These are phyloP conservation scores for Ramalina peruviana DNA, from an alignment of 495 filamentous ascomycete genomes.

Conservation along the genomic window DNA sequence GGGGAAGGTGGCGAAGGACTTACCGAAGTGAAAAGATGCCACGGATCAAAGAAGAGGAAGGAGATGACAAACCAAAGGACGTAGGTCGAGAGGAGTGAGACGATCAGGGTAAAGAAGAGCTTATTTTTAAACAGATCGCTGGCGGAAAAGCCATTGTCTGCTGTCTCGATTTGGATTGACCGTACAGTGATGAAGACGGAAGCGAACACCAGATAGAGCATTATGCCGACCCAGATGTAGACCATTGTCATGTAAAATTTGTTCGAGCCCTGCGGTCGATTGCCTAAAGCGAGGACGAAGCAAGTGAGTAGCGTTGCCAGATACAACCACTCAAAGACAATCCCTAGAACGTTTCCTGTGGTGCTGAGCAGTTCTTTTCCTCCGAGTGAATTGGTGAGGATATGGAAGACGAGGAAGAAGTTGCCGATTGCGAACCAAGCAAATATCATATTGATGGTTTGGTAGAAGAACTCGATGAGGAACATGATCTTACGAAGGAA, in stretches of 20 bases:
- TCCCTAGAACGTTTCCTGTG: conserved; percentile 62
- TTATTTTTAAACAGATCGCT: conserved; percentile 67
- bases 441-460: conserved; percentile 92
- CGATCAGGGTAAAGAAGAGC: conserved; percentile 84
- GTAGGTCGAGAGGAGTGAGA: conserved; percentile 85
- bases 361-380: conserved; percentile 51
- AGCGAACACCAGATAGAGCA: conserved; percentile 89
- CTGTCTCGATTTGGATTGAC: conserved; percentile 58
- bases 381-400: conserved; percentile 76
- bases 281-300: conserved; percentile 90
- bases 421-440: conserved; percentile 99
- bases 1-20: conserved; percentile 11
- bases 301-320: conserved; percentile 82
- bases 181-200: conserved; percentile 88
- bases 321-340: conserved; percentile 95
- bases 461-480: conserved; percentile 83
- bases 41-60: conserved; percentile 93
- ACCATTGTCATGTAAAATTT: conserved; percentile 94
- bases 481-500: conserved; percentile 79
- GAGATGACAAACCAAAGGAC: conserved; percentile 86
- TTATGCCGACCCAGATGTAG: conserved; percentile 90
- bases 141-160: conserved; percentile 42
- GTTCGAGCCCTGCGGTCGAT: conserved; percentile 87
- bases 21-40: conserved; percentile 91
- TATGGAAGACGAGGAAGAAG: conserved; percentile 98